phyloP scores from a whole-genome alignment of 176 grass and related monocot genomes.

The Olyra latifolia region DNA sequence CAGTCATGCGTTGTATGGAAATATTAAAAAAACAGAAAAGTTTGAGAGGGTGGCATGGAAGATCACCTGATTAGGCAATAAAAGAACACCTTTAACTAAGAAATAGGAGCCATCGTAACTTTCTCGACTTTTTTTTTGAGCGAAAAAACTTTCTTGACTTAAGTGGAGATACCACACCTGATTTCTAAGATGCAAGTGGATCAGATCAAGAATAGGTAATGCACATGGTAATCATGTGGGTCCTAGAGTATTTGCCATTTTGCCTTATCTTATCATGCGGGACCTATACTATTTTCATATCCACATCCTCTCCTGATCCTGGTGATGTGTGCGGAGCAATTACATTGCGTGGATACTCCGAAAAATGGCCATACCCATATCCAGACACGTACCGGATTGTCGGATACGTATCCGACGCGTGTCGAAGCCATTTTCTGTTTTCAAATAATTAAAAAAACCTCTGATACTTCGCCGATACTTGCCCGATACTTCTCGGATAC shows the following conservation, averaged over 20 bases:
- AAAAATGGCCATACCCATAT: no score
- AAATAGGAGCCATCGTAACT: neutral
- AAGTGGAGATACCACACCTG: neutral
- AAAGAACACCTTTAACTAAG: neutral
- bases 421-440: no score
- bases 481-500: no score
- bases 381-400: no score
- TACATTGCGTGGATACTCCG: no score
- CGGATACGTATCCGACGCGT: no score
- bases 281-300: conserved; percentile 21
- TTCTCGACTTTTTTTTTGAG: neutral
- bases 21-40: neutral
- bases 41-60: neutral
- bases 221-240: conserved; percentile 26
- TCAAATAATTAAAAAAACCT: no score
- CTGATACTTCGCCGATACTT: no score
- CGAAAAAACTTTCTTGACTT: no score
- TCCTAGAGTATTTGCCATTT: neutral
- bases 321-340: neutral
- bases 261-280: conserved; percentile 9
- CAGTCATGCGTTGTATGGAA: neutral
- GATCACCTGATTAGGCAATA: neutral
- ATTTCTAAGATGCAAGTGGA: conserved; percentile 10
- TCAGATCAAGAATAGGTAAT: conserved; percentile 19
- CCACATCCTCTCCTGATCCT: conserved; percentile 16